Conservation (phyloP, 345 rosid genomes). For the Citropsis articulata region DNA sequence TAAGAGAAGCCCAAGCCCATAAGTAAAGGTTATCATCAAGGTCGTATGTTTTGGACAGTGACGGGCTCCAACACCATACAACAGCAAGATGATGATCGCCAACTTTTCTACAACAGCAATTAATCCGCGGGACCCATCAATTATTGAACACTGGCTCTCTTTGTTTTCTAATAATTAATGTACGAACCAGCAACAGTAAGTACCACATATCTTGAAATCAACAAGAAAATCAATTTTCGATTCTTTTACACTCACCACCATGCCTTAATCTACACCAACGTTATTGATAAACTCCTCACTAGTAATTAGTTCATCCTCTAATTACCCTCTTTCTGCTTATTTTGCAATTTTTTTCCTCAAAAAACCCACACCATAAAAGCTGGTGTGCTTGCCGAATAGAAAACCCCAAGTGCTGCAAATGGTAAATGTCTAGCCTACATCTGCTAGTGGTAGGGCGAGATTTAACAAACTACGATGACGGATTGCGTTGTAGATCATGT, state of each 20-base stretch:
- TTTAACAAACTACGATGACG: neutral
- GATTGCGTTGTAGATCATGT: neutral
- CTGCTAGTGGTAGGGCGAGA: neutral
- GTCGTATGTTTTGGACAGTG: neutral
- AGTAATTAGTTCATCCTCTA: neutral
- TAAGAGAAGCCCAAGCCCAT: neutral
- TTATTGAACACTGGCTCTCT: slow-evolving; percentile 18
- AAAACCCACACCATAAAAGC: neutral
- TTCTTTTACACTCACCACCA: too few species aligned
- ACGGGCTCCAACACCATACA: neutral
- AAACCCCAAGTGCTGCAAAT: too few species aligned
- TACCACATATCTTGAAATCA: neutral
- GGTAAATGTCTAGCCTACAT: too few species aligned
- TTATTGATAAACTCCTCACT: neutral
- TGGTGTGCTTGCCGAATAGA: too few species aligned
- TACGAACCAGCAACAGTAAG: neutral
- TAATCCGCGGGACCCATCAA: slow-evolving; percentile 10
- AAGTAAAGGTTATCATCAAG: neutral
- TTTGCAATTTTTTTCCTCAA: too few species aligned
- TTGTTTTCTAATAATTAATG: slow-evolving; percentile 3
- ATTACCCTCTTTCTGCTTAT: neutral
- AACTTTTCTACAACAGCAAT: slow-evolving; percentile 12
- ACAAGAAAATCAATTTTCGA: too few species aligned
- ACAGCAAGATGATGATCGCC: neutral
- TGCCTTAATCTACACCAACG: too few species aligned